Conservation (phyloP, 176 grass and related monocot species). For the Zoysia pacifica region DNA sequence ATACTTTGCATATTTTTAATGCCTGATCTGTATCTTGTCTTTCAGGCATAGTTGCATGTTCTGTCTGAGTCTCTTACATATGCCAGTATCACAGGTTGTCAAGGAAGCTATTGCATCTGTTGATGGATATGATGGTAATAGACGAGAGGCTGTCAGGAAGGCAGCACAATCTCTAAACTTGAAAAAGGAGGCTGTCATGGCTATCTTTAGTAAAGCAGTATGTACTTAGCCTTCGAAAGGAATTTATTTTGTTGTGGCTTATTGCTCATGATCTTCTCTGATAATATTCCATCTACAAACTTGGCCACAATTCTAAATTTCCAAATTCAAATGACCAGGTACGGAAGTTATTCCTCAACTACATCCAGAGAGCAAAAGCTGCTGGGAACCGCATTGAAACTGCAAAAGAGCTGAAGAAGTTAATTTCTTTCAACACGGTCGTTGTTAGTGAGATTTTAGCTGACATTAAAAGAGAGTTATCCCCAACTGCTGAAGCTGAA, state of each 20-base stretch:
- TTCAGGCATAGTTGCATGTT: conserved; percentile 26
- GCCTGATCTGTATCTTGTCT: conserved; percentile 18
- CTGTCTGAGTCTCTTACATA: conserved; percentile 42
- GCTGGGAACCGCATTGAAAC: conserved; percentile 79
- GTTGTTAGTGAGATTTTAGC: conserved; percentile 83
- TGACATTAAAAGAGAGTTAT: conserved; percentile 79
- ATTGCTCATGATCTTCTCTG: conserved; percentile 31
- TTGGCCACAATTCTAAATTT: conserved; percentile 19
- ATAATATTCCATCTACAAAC: conserved; percentile 26
- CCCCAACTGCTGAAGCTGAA: conserved; percentile 51
- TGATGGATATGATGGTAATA: conserved; percentile 75
- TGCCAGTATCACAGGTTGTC: conserved; percentile 62
- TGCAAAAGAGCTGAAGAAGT: conserved; percentile 88
- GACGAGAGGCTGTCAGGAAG: conserved; percentile 76
- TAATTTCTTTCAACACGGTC: conserved; percentile 81
- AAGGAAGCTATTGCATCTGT: conserved; percentile 79
- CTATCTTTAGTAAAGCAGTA: conserved; percentile 95
- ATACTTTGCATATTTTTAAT: conserved; percentile 29
- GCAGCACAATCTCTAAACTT: conserved; percentile 79
- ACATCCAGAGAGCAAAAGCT: conserved; percentile 72
- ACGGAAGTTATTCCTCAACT: conserved; percentile 73
- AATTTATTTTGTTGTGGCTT: conserved; percentile 1
- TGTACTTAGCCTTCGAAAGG: conserved; percentile 29
- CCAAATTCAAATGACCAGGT: conserved; percentile 57
- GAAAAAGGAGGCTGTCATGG: conserved; percentile 80